These are phyloP conservation scores for Cyberlindnera nakhonratchasimensis DNA, from an alignment of 805 yeast genomes.

Conservation along the genomic window DNA sequence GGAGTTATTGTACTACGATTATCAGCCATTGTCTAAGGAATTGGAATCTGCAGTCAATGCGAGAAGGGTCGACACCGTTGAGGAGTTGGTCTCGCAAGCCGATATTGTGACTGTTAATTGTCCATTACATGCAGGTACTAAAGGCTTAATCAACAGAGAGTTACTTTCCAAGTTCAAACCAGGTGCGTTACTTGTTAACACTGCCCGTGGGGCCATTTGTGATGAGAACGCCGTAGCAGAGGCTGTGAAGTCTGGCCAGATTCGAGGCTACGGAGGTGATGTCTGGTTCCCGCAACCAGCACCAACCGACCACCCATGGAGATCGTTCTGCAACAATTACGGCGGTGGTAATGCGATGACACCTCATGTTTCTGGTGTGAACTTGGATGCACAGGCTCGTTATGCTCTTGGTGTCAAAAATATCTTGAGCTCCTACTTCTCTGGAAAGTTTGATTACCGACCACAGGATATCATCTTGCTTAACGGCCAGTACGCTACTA, in stretches of 20 bases:
- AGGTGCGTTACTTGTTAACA: conserved; percentile 72
- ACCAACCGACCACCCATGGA: conserved; percentile 75
- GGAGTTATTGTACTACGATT: conserved; percentile 71
- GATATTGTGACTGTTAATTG: conserved; percentile 76
- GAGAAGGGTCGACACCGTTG: conserved; percentile 54
- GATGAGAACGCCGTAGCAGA: conserved; percentile 71
- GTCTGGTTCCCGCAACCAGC: conserved; percentile 88
- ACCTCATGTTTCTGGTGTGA: conserved; percentile 77
- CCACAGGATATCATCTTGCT: conserved; percentile 74
- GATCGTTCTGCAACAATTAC: conserved; percentile 58
- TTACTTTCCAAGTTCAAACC: conserved; percentile 65
- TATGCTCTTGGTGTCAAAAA: conserved; percentile 67
- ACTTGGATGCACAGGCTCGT: conserved; percentile 74
- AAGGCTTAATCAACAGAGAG: conserved; percentile 64
- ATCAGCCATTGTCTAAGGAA: conserved; percentile 59
- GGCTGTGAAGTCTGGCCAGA: conserved; percentile 63
- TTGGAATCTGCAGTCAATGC: conserved; percentile 58
- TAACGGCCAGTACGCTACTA: conserved; percentile 70
- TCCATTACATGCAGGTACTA: conserved; percentile 69
- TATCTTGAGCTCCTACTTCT: conserved; percentile 61
- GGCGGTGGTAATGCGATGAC: conserved; percentile 85
- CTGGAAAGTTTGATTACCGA: conserved; percentile 61
- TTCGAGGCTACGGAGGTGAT: conserved; percentile 82
- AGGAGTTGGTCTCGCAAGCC: conserved; percentile 62
- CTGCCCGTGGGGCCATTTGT: conserved; percentile 81